phyloP scores from a whole-genome alignment of 768 basidiomycete genomes.

The Tricholoma bakamatsutake region DNA sequence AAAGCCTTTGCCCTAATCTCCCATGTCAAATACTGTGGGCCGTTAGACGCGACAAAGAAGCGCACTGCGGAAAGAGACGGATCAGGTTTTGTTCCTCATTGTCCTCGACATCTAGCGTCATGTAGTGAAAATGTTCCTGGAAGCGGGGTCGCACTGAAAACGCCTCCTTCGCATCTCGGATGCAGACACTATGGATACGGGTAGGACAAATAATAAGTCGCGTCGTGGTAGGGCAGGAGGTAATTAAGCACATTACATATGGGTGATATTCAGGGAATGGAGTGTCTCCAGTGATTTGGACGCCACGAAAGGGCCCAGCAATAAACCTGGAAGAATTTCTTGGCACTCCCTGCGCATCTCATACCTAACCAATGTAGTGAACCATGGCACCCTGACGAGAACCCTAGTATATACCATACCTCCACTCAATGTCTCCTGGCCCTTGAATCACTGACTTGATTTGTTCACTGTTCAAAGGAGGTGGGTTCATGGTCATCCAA shows the following conservation, averaged over 20 bases:
- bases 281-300: conserved; percentile 78
- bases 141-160: conserved; percentile 88
- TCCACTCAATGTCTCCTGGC: conserved; percentile 81
- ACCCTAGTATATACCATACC: conserved; percentile 35
- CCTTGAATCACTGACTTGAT: conserved; percentile 66
- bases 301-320: conserved; percentile 83
- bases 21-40: neutral
- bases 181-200: conserved; percentile 61
- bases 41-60: conserved; percentile 6
- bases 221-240: conserved; percentile 7
- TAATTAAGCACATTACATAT: conserved; percentile 51
- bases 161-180: conserved; percentile 84
- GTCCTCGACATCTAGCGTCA: conserved; percentile 84
- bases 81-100: conserved; percentile 95
- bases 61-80: conserved; percentile 79
- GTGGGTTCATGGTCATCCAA: conserved; percentile 4
- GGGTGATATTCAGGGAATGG: conserved; percentile 61
- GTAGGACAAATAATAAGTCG: conserved; percentile 11
- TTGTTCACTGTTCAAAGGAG: conserved; percentile 31
- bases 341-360: conserved; percentile 96
- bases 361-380: conserved; percentile 44
- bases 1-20: conserved; percentile 62
- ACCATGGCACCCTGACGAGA: neutral
- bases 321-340: conserved; percentile 78
- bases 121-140: conserved; percentile 69